Percentiles rank a stretch among this genome's conserved stretches.
phyloP scores from a whole-genome alignment of 176 grass and related monocot species.

The Eleusine coracana region DNA sequence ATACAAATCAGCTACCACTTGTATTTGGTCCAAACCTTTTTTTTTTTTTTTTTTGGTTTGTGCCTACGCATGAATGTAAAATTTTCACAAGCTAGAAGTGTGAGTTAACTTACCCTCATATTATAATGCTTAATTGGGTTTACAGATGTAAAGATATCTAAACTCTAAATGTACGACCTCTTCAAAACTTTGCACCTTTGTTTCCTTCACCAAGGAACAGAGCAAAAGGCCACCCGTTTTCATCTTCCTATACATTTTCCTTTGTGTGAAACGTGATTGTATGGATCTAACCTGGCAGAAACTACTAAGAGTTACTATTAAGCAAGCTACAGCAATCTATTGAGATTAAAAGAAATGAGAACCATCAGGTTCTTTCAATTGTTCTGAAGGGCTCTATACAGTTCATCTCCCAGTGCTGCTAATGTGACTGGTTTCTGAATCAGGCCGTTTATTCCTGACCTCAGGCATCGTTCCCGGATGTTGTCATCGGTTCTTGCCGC shows the following conservation, averaged over 20 bases:
- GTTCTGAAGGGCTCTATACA: slow-evolving; percentile 88
- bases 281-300: slow-evolving; percentile 50
- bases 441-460: slow-evolving; percentile 75
- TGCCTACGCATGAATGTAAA: slow-evolving; percentile 20
- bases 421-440: slow-evolving; percentile 82
- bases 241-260: slow-evolving; percentile 56
- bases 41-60: not conserved
- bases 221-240: slow-evolving; percentile 36
- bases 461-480: slow-evolving; percentile 69
- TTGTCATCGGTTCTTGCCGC: slow-evolving; percentile 54
- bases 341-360: slow-evolving; percentile 42
- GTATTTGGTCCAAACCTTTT: slow-evolving; percentile 16
- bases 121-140: slow-evolving; percentile 36
- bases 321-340: slow-evolving; percentile 48
- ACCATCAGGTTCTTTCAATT: slow-evolving; percentile 59
- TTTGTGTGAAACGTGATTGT: slow-evolving; percentile 43
- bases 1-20: slow-evolving; percentile 6
- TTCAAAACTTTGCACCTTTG: slow-evolving; percentile 41
- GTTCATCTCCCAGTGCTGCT: slow-evolving; percentile 69
- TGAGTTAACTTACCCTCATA: not conserved
- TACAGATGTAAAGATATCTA: slow-evolving; percentile 37
- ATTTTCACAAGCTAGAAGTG: not conserved
- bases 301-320: slow-evolving; percentile 35
- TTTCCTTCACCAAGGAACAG: slow-evolving; percentile 32
- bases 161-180: slow-evolving; percentile 39